These are phyloP conservation scores for Blastomyces parvus DNA, from an alignment of 2,329 filamentous ascomycete genomes.

Conservation along the genomic window DNA sequence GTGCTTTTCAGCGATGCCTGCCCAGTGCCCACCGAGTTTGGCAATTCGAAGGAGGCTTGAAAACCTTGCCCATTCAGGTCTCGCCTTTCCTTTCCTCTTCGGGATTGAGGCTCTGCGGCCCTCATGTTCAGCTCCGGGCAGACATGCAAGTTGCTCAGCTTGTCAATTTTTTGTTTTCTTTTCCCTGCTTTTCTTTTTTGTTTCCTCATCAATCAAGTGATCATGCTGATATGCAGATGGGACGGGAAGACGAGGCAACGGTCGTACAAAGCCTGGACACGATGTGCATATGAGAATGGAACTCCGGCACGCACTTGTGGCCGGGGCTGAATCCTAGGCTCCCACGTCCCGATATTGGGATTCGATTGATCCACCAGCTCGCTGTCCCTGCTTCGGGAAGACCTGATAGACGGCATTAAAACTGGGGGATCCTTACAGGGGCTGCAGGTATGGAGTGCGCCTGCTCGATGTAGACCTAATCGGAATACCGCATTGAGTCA, in stretches of 20 bases:
- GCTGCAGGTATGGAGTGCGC: neutral
- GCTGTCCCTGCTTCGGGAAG: neutral
- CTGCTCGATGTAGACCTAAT: neutral
- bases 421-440: neutral
- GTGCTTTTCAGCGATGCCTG: neutral
- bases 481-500: neutral
- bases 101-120: neutral
- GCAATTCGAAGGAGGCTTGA: neutral
- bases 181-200: neutral
- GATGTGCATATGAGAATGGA: neutral
- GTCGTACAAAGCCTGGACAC: neutral
- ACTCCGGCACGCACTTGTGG: neutral
- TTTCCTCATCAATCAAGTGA: neutral
- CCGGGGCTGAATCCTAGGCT: neutral
- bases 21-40: neutral
- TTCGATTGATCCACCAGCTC: neutral
- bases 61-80: neutral
- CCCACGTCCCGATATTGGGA: too few species aligned
- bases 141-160: neutral
- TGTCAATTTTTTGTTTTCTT: neutral
- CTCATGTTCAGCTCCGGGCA: neutral
- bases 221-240: neutral
- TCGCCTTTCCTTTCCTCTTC: slow-evolving; percentile 5
- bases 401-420: neutral
- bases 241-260: neutral